These are phyloP conservation scores for Debaryomyces coudertii DNA, from an alignment of 1,139 yeast genomes.

Conservation along the genomic window DNA sequence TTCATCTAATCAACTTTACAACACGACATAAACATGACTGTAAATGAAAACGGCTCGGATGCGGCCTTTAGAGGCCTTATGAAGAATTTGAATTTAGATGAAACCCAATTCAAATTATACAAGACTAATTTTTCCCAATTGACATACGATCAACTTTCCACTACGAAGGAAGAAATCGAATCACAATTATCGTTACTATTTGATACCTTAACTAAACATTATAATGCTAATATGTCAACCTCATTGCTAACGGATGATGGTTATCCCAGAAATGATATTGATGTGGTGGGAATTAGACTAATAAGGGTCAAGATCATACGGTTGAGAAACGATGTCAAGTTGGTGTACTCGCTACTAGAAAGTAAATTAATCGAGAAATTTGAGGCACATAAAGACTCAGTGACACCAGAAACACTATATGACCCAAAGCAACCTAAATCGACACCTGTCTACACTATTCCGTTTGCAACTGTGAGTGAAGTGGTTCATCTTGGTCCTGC, in stretches of 20 bases:
- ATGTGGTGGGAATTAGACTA: slow-evolving; percentile 69
- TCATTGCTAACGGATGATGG: slow-evolving; percentile 72
- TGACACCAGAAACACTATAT: neutral
- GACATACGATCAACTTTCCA: slow-evolving; percentile 32
- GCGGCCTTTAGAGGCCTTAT: slow-evolving; percentile 42
- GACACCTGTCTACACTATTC: slow-evolving; percentile 27
- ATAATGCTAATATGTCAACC: slow-evolving; percentile 63
- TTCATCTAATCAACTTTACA: neutral
- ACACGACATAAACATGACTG: slow-evolving; percentile 11
- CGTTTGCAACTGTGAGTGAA: slow-evolving; percentile 61
- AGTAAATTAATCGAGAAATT: slow-evolving; percentile 49
- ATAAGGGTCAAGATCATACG: slow-evolving; percentile 66
- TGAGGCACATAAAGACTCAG: slow-evolving; percentile 8
- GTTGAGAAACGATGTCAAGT: slow-evolving; percentile 67
- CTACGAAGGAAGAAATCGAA: slow-evolving; percentile 37
- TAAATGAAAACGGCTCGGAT: slow-evolving; percentile 19
- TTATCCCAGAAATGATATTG: slow-evolving; percentile 83
- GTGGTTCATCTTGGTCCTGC: slow-evolving; percentile 56
- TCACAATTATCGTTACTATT: slow-evolving; percentile 35
- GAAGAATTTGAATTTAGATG: slow-evolving; percentile 42
- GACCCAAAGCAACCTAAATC: neutral
- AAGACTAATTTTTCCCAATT: slow-evolving; percentile 23
- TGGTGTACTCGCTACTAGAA: slow-evolving; percentile 53
- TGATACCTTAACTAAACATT: slow-evolving; percentile 33
- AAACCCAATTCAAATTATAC: slow-evolving; percentile 27